Conservation (phyloP, 495 filamentous ascomycete species). For the Haplographium delicatum region DNA sequence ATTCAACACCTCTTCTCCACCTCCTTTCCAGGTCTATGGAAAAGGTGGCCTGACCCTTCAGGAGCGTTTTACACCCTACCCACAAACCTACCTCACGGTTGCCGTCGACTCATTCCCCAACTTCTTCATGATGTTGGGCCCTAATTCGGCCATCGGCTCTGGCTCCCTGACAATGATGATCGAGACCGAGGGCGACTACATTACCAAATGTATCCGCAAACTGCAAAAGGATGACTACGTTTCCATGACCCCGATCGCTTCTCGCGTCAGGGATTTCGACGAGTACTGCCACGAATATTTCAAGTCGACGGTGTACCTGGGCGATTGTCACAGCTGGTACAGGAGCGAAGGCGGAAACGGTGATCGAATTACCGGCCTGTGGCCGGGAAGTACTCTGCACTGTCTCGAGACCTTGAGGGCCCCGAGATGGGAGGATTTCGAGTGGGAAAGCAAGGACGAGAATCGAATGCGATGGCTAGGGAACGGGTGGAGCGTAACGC, state of each 20-base stretch:
- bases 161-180: slow-evolving; percentile 49
- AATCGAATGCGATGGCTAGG: slow-evolving; percentile 41
- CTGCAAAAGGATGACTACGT: slow-evolving; percentile 57
- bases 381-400: slow-evolving; percentile 59
- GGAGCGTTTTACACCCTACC: slow-evolving; percentile 49
- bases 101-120: slow-evolving; percentile 63
- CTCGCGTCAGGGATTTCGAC: slow-evolving; percentile 59
- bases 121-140: slow-evolving; percentile 53
- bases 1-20: slow-evolving; percentile 52
- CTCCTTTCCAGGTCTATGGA: slow-evolving; percentile 53
- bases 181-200: slow-evolving; percentile 53
- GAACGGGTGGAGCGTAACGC: slow-evolving; percentile 43
- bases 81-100: slow-evolving; percentile 60
- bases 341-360: slow-evolving; percentile 50
- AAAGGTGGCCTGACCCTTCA: slow-evolving; percentile 47
- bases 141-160: slow-evolving; percentile 46
- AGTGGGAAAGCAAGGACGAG: slow-evolving; percentile 44
- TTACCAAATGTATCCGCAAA: slow-evolving; percentile 61
- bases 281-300: slow-evolving; percentile 60
- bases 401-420: slow-evolving; percentile 50
- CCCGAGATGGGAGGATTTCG: slow-evolving; percentile 69
- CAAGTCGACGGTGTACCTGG: slow-evolving; percentile 55
- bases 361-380: slow-evolving; percentile 55
- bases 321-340: slow-evolving; percentile 66
- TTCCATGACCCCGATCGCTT: slow-evolving; percentile 45